Evolutionary conservation across 768 basidiomycete genomes (phyloP).

Genomic region (Zangia roseola): DNA sequence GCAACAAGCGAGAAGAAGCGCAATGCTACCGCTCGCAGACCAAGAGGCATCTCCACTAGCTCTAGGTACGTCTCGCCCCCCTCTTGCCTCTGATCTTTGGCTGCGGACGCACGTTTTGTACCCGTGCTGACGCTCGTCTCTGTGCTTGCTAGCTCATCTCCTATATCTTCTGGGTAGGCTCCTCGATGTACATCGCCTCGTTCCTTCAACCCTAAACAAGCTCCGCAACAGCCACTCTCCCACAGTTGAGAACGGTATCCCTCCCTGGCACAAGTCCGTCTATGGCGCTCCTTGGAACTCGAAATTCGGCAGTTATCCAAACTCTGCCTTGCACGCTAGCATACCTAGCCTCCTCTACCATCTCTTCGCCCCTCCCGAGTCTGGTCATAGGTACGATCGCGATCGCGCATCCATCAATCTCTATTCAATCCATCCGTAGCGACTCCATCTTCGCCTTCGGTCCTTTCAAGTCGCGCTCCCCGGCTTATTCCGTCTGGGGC

Average conservation of each 20-base stretch:
- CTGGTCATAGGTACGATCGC: conserved; percentile 39
- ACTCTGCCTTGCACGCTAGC: conserved; percentile 55
- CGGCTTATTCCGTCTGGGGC: conserved; percentile 70
- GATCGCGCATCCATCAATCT: conserved; percentile 15
- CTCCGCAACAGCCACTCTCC: conserved; percentile 29
- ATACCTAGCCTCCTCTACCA: conserved; percentile 68
- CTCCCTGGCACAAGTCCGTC: conserved; percentile 30
- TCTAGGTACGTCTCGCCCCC: conserved; percentile 40
- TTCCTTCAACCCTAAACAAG: conserved; percentile 28
- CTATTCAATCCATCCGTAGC: conserved; percentile 29
- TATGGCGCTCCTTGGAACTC: conserved; percentile 29
- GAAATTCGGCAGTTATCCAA: conserved; percentile 39
- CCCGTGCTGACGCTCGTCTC: conserved; percentile 26
- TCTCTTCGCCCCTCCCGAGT: conserved; percentile 74
- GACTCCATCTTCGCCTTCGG: conserved; percentile 35
- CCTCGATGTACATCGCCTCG: conserved; percentile 30
- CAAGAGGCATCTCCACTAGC: conserved; percentile 57
- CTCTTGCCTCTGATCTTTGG: conserved; percentile 10
- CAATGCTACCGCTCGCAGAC: conserved; percentile 54
- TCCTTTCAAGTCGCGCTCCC: conserved; percentile 35
- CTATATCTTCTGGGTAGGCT: conserved; percentile 39
- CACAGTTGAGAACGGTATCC: conserved; percentile 21
- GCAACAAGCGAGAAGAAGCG: conserved; percentile 85
- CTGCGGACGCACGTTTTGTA: conserved; percentile 24
- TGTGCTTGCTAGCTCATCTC: conserved; percentile 23